Percentiles rank a stretch among this genome's conserved stretches.
Evolutionary conservation across 768 basidiomycete genomes (phyloP).

Genomic region (Boletus sp.): DNA sequence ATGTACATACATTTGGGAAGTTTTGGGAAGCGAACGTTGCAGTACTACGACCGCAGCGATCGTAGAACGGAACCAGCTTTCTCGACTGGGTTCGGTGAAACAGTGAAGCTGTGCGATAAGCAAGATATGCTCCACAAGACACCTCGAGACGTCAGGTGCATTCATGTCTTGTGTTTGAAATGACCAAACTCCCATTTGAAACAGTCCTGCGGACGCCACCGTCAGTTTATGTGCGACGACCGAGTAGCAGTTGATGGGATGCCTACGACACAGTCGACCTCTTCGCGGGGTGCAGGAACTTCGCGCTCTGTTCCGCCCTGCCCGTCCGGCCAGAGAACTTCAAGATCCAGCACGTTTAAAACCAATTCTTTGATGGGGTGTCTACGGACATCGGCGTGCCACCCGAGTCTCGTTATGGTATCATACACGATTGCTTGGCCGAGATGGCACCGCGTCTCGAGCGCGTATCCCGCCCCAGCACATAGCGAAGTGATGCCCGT

Average conservation of each 20-base stretch:
- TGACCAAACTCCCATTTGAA: conserved; percentile 73
- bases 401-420: conserved; percentile 59
- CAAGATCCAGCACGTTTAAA: conserved; percentile 50
- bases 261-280: conserved; percentile 62
- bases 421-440: conserved; percentile 67
- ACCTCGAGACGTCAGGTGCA: neutral
- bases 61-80: neutral
- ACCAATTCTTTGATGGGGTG: conserved; percentile 58
- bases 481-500: conserved; percentile 52
- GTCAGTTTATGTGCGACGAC: neutral
- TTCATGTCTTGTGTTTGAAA: conserved; percentile 31
- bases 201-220: conserved; percentile 55
- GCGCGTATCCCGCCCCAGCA: conserved; percentile 62
- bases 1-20: neutral
- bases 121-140: neutral
- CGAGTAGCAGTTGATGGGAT: neutral
- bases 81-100: neutral
- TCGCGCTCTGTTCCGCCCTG: conserved; percentile 41
- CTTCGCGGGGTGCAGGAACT: conserved; percentile 57
- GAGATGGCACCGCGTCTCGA: conserved; percentile 61
- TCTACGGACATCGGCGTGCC: conserved; percentile 55
- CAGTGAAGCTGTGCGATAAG: conserved; percentile 2
- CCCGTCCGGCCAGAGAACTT: conserved; percentile 39
- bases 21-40: neutral
- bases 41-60: neutral